A percentile compares a stretch with the other conserved stretches of the same genome.
Conservation (phyloP, 176 grass and related monocot genomes). For the Lolium multiflorum region DNA sequence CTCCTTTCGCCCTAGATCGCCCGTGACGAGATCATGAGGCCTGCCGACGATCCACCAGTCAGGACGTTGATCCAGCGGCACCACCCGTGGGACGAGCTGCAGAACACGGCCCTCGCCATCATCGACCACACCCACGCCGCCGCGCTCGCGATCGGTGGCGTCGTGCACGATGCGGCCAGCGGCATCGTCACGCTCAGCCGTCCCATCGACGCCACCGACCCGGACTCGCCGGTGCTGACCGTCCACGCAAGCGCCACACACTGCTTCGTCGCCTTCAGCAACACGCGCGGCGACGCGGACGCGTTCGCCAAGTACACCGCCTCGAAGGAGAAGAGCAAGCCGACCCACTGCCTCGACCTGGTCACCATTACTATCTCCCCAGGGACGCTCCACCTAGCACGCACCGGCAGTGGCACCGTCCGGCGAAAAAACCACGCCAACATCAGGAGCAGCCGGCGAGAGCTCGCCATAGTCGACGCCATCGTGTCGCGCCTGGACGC, state of each 20-base stretch:
- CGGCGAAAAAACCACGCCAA: neutral
- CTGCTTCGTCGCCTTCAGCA: conserved; percentile 40
- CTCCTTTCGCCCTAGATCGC: neutral
- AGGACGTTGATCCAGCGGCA: conserved; percentile 13
- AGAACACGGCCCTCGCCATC: conserved; percentile 25
- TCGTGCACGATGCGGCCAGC: neutral
- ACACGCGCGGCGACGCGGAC: neutral
- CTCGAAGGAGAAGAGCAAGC: neutral
- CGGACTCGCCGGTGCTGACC: conserved; percentile 36
- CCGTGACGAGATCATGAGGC: neutral
- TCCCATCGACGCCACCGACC: conserved; percentile 39
- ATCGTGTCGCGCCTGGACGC: conserved; percentile 16
- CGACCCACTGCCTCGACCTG: conserved; percentile 3
- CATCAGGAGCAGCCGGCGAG: neutral
- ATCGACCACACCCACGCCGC: conserved; percentile 42
- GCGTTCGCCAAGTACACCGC: neutral
- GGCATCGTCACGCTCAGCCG: conserved; percentile 12
- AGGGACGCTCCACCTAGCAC: conserved; percentile 29
- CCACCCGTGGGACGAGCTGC: neutral
- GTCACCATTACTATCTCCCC: conserved; percentile 11
- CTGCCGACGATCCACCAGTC: neutral
- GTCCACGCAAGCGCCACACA: conserved; percentile 36
- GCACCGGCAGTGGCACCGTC: neutral
- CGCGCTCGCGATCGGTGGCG: neutral
- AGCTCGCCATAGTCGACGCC: conserved; percentile 24